These are phyloP conservation scores for Candida nemodendra DNA, from an alignment of 805 yeast genomes.

Conservation along the genomic window DNA sequence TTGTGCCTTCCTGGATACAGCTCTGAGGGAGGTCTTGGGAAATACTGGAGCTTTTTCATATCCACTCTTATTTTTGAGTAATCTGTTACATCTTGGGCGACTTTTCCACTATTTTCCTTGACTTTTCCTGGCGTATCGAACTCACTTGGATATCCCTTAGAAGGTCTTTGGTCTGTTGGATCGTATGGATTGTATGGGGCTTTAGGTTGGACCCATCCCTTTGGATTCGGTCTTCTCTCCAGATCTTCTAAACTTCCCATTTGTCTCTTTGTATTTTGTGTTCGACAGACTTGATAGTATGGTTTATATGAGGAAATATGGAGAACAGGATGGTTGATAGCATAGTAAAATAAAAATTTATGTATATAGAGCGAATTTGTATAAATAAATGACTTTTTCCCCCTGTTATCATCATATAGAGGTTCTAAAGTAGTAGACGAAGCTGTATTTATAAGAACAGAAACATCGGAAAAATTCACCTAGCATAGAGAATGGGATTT, in stretches of 20 bases:
- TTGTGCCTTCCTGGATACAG: conserved; percentile 78
- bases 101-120: conserved; percentile 40
- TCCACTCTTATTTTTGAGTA: conserved; percentile 67
- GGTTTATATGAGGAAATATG: no score
- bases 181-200: conserved; percentile 89
- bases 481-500: no score
- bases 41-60: conserved; percentile 70
- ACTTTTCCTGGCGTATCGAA: conserved; percentile 63
- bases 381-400: no score
- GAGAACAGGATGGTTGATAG: no score
- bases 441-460: conserved; percentile 4
- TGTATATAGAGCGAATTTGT: no score
- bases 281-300: no score
- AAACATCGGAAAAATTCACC: neutral
- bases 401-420: no score
- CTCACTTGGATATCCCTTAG: conserved; percentile 85
- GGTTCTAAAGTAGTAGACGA: no score
- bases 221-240: conserved; percentile 70
- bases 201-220: conserved; percentile 76
- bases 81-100: conserved; percentile 68
- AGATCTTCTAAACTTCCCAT: no score
- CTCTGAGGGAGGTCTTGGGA: conserved; percentile 74
- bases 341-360: no score
- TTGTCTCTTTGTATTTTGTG: no score
- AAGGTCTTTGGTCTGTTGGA: conserved; percentile 70